phyloP scores from a whole-genome alignment of 345 rosid species.

The Isatis tinctoria region DNA sequence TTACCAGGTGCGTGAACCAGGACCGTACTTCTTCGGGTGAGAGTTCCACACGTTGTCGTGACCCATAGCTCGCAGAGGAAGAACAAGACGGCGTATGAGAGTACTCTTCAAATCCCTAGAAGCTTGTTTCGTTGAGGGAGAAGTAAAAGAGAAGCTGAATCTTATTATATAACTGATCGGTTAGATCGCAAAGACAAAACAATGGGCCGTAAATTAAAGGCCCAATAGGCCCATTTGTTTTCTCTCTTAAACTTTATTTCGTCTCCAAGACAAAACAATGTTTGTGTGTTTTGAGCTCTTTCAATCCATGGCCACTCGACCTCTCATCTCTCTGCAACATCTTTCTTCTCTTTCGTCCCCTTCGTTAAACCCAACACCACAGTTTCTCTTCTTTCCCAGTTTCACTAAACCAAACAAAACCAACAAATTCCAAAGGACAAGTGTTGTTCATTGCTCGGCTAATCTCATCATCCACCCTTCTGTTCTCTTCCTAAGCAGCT shows the following conservation, averaged over 20 bases:
- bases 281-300: background rate
- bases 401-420: background rate
- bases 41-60: slow-evolving; percentile 22
- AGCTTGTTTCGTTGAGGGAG: too few relatives aligned
- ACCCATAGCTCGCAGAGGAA: slow-evolving; percentile 15
- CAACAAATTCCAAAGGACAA: slow-evolving; percentile 14
- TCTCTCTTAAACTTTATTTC: background rate
- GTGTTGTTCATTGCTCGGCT: slow-evolving; percentile 25
- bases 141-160: too few relatives aligned
- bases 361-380: slow-evolving; percentile 5
- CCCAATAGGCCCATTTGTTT: too few relatives aligned
- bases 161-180: too few relatives aligned
- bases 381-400: slow-evolving; percentile 18
- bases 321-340: slow-evolving; percentile 18
- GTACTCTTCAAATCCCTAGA: background rate
- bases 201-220: too few relatives aligned
- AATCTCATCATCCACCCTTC: slow-evolving; percentile 49
- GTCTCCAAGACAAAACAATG: too few relatives aligned
- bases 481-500: slow-evolving; percentile 44
- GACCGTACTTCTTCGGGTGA: slow-evolving; percentile 35
- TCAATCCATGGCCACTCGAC: slow-evolving; percentile 56
- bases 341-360: slow-evolving; percentile 28
- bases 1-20: slow-evolving; percentile 38
- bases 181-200: too few relatives aligned
- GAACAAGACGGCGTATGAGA: background rate